Base-by-base conservation (phyloP, 768 basidiomycete species). In the Xerocomus brunneocitrinus region DNA sequence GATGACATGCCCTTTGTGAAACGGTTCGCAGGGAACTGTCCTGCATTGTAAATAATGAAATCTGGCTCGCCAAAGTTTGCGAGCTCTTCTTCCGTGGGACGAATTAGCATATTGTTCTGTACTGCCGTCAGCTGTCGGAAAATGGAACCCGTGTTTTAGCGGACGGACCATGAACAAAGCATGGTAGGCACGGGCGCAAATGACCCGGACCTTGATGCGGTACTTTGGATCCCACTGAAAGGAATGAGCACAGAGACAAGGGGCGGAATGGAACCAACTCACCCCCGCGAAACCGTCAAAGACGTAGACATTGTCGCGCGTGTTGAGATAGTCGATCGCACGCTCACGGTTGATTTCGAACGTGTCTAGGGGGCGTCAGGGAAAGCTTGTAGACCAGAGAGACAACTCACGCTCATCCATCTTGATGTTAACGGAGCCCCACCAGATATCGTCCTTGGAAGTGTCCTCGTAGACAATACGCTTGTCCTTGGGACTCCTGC, bases 1-100 rank as follows among this genome's bases (percentile, higher is more conserved):
- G 94, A 97, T 57, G 92, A 95, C 97, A 98, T 98, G 73, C 97
- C 97, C 78, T 97, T 93, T 56, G 97, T 99, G 82, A 98, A 98
- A 41, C 97, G 89, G 73, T 99, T 99, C 62, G 97, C 97, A 13
- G 97, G 95, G 87, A 99, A 98, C 72, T 98, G 95, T 58, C 97
- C 97, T 43, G 97, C 97, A 73, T 98, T 98, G 84, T 98, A 98
- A 73, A 99, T 98, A 76, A 93, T 97, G 73, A 99, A 99, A 68
- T 99, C 97, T 42, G 97, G 97, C 66, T 95, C 91, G 68, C 95
- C 97, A 68, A 97, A 99, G 67, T 87, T 80, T 57, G 83, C 85
- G 39, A 99, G 83, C 73, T 99, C 94, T 62, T 95, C 90, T 52
- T 90, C 84, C 5, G 95, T 95, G 39, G 97, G 97, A 53, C 97